Evolutionary conservation across 345 rosid species (phyloP).

Genomic region (Camelina laxa): DNA sequence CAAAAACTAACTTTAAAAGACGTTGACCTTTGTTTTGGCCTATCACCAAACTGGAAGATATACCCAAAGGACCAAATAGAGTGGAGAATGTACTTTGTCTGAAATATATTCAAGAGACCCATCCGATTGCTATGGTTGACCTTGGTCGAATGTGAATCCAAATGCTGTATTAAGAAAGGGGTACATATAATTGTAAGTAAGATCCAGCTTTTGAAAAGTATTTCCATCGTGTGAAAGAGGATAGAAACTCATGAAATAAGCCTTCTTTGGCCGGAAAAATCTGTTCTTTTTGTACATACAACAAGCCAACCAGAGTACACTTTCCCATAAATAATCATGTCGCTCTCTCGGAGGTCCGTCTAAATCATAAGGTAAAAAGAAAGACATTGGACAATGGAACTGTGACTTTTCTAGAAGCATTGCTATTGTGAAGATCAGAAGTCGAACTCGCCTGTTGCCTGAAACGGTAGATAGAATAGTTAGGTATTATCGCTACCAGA

Average conservation of each 20-base stretch:
- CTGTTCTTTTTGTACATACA: constrained; percentile 81
- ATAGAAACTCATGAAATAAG: constrained; percentile 4
- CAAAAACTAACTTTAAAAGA: neutral
- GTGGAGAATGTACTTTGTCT: too few relatives aligned
- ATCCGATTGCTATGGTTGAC: too few relatives aligned
- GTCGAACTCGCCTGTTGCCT: constrained; percentile 95
- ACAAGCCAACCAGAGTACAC: constrained; percentile 48
- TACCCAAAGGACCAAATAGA: neutral
- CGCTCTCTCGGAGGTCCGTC: constrained; percentile 45
- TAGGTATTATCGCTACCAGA: constrained; percentile 1
- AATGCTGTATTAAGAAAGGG: constrained; percentile 16
- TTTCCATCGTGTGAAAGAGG: neutral
- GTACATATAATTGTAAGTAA: constrained; percentile 6
- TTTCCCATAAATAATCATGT: constrained; percentile 39
- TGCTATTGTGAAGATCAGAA: constrained; percentile 57
- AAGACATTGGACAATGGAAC: constrained; percentile 41
- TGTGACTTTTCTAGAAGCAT: constrained; percentile 23
- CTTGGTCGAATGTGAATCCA: neutral
- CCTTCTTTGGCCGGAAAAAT: constrained; percentile 43
- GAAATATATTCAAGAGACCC: too few relatives aligned
- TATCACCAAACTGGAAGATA: constrained; percentile 9
- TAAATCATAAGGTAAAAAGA: constrained; percentile 36
- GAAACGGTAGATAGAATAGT: constrained; percentile 35
- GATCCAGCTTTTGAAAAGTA: constrained; percentile 11
- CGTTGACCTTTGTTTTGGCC: constrained; percentile 3